Percentiles rank a stretch among this genome's conserved stretches.
Conservation (phyloP, 495 filamentous ascomycete species). For the Chaetomium fimeti region DNA sequence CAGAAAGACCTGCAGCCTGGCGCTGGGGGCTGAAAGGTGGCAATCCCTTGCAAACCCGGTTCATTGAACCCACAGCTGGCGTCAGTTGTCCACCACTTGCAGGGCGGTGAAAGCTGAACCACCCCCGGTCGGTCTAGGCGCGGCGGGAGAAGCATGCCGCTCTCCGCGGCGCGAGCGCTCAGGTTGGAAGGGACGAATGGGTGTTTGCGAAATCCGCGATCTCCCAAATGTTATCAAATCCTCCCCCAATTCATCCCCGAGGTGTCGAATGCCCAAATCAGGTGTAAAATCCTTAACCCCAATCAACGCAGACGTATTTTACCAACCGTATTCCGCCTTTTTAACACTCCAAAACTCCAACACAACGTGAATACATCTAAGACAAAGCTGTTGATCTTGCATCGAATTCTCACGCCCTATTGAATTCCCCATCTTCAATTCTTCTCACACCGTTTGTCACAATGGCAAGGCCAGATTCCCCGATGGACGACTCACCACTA, state of each 20-base stretch:
- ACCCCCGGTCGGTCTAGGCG: not conserved
- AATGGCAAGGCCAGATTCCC: constrained; percentile 36
- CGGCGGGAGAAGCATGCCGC: constrained; percentile 2
- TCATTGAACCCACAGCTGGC: constrained; percentile 3
- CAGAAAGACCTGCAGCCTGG: constrained; percentile 19
- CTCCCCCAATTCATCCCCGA: not conserved
- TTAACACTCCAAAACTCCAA: not conserved
- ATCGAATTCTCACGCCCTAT: not conserved
- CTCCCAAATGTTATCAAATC: not conserved
- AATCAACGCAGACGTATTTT: not conserved
- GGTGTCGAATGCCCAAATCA: not conserved
- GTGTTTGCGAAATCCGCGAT: not conserved
- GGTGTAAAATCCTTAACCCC: not conserved
- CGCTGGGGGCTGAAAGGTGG: not conserved
- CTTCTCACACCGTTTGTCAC: constrained; percentile 3
- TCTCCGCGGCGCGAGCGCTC: constrained; percentile 2
- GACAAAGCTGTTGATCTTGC: not conserved
- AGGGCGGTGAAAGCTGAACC: not conserved
- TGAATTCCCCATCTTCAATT: not conserved
- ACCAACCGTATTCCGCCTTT: not conserved
- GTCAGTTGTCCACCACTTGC: constrained; percentile 13
- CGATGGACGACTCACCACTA: constrained; percentile 39
- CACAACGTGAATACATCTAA: not conserved
- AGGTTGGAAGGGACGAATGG: not conserved
- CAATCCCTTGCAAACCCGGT: constrained; percentile 10